A percentile compares a stretch with the other conserved stretches of the same genome.
Conservation (phyloP, 2,329 filamentous ascomycete species). For the Madurella fahalii region DNA sequence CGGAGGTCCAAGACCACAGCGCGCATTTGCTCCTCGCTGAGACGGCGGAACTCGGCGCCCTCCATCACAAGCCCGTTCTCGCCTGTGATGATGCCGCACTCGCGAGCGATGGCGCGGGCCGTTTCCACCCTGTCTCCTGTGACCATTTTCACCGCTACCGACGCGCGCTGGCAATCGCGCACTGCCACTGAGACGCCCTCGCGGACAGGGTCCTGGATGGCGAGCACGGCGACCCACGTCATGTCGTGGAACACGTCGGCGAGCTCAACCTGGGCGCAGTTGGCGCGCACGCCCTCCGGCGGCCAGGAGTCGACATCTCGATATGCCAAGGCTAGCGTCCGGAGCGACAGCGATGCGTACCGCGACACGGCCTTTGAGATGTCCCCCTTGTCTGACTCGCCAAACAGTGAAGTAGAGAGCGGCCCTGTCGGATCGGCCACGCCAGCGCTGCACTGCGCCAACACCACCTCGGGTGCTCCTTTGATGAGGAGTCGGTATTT, state of each 20-base stretch:
- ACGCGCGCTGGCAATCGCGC: slow-evolving; percentile 49
- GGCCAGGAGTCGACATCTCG: slow-evolving; percentile 65
- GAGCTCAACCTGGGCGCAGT: slow-evolving; percentile 31
- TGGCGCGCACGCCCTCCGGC: slow-evolving; percentile 28
- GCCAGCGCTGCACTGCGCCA: slow-evolving; percentile 39
- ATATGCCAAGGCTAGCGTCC: slow-evolving; percentile 59
- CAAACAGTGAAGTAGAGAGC: not conserved
- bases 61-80: slow-evolving; percentile 47
- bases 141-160: slow-evolving; percentile 58
- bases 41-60: slow-evolving; percentile 51
- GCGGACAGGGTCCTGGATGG: slow-evolving; percentile 66
- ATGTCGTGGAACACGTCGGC: slow-evolving; percentile 55
- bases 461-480: slow-evolving; percentile 48
- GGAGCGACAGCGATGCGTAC: slow-evolving; percentile 16
- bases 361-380: not conserved
- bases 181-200: slow-evolving; percentile 59
- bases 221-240: slow-evolving; percentile 62
- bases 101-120: slow-evolving; percentile 53
- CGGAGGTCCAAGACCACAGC: slow-evolving; percentile 47
- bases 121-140: slow-evolving; percentile 60
- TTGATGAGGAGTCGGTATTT: slow-evolving; percentile 54
- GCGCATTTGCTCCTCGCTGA: slow-evolving; percentile 48
- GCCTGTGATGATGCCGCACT: slow-evolving; percentile 47
- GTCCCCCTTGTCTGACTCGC: not conserved
- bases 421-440: not conserved